These are phyloP conservation scores for Solanum tarijense DNA, from an alignment of 257 asterid genomes.

Conservation along the genomic window DNA sequence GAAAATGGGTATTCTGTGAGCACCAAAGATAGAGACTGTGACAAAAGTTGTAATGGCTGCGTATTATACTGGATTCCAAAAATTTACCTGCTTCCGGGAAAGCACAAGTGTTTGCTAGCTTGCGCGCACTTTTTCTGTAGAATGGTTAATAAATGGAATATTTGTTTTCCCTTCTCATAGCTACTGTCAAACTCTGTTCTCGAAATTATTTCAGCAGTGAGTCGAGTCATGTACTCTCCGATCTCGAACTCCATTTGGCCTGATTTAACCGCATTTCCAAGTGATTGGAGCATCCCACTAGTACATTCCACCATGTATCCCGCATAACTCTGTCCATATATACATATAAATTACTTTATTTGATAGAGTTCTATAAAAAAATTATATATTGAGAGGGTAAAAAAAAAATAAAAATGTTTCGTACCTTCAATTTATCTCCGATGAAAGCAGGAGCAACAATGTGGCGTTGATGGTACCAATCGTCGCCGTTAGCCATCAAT, in stretches of 20 bases:
- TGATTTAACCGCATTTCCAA: constrained; percentile 18
- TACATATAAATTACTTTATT: background rate
- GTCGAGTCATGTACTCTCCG: constrained; percentile 61
- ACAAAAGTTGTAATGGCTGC: rapidly evolving
- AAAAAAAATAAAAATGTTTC: no score
- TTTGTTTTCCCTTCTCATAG: constrained; percentile 72
- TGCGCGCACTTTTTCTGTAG: constrained; percentile 58
- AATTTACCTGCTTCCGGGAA: constrained; percentile 84
- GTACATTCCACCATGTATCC: constrained; percentile 85
- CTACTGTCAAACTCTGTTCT: constrained; percentile 69
- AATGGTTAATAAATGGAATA: constrained; percentile 44
- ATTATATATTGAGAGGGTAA: no score
- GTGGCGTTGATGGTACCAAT: constrained; percentile 85
- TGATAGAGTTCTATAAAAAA: no score
- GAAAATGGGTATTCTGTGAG: background rate
- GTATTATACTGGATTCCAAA: no score
- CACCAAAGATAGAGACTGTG: no score
- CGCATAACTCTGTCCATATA: constrained; percentile 46
- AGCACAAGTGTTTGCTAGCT: constrained; percentile 56
- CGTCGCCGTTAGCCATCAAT: constrained; percentile 84
- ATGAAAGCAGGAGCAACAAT: constrained; percentile 89
- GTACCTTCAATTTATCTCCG: constrained; percentile 75
- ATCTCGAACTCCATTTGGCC: constrained; percentile 67
- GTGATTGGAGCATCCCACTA: constrained; percentile 36
- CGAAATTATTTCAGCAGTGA: constrained; percentile 86